Percentiles rank a stretch among this genome's conserved stretches.
These are phyloP conservation scores for Tolypocladium amazonense DNA, from an alignment of 2,329 filamentous ascomycete genomes.

Conservation along the genomic window DNA sequence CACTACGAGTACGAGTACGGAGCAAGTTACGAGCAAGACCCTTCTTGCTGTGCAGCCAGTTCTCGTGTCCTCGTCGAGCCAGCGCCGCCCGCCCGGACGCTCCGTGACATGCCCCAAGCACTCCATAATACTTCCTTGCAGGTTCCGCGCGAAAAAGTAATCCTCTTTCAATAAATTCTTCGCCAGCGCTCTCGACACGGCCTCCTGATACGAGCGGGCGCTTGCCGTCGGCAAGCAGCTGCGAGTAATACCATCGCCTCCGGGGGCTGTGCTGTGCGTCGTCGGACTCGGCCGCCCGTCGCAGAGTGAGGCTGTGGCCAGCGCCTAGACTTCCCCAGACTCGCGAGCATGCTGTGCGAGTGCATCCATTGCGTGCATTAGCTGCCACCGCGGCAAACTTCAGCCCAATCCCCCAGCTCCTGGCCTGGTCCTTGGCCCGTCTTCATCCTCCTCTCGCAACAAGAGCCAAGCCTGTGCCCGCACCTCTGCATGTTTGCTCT, in stretches of 20 bases:
- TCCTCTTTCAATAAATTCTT: too few relatives aligned
- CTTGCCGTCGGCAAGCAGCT: not conserved
- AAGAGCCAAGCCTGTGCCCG: not conserved
- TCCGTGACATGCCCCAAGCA: not conserved
- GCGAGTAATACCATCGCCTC: not conserved
- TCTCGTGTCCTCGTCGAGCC: not conserved
- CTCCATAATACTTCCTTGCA: not conserved
- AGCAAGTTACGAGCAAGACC: not conserved
- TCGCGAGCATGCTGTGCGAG: not conserved
- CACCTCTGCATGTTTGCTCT: not conserved
- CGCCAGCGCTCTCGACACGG: not conserved
- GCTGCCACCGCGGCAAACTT: not conserved
- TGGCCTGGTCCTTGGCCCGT: too few relatives aligned
- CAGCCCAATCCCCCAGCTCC: not conserved
- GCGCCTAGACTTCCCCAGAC: not conserved
- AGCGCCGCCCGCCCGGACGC: not conserved
- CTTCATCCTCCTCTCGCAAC: not conserved
- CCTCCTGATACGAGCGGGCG: not conserved
- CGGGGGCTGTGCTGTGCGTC: constrained; percentile 2
- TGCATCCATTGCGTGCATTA: not conserved
- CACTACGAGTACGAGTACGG: too few relatives aligned
- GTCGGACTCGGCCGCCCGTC: not conserved
- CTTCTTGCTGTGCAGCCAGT: not conserved
- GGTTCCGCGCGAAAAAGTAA: too few relatives aligned
- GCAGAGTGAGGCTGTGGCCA: not conserved